Evolutionary conservation across 805 yeast species (phyloP).

Genomic region (Spencermartinsiella europaea): DNA sequence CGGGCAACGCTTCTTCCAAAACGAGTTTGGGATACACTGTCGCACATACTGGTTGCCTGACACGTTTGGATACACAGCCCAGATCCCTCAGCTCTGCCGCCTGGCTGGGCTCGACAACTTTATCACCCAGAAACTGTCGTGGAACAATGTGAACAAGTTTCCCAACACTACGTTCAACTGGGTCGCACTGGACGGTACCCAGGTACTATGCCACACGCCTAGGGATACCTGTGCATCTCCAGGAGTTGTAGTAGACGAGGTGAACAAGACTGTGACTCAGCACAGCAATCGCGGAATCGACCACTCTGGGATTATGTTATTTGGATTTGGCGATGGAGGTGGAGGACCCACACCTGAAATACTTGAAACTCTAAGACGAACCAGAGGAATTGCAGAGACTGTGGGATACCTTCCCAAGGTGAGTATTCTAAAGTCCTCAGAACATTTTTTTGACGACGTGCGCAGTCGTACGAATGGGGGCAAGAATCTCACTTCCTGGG

Average conservation of each 20-base stretch:
- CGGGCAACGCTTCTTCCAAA: conserved; percentile 70
- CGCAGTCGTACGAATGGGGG: conserved; percentile 62
- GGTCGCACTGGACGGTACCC: conserved; percentile 93
- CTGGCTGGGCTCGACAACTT: conserved; percentile 66
- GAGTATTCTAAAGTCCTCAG: conserved; percentile 71
- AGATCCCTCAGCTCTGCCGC: conserved; percentile 76
- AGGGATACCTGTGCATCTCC: conserved; percentile 97
- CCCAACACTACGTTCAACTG: conserved; percentile 91
- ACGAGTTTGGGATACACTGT: conserved; percentile 62
- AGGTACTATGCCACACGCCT: conserved; percentile 94
- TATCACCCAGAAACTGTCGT: conserved; percentile 85
- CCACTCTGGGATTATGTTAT: conserved; percentile 73
- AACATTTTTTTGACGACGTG: conserved; percentile 68
- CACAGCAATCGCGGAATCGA: conserved; percentile 80
- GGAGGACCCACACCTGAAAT: conserved; percentile 95
- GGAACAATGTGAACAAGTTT: conserved; percentile 92
- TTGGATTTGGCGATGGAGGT: conserved; percentile 97
- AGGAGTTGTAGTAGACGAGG: conserved; percentile 88
- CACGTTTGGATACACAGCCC: conserved; percentile 82
- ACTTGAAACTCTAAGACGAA: conserved; percentile 87
- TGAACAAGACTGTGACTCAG: conserved; percentile 66
- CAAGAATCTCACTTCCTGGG: conserved; percentile 71
- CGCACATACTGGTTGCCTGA: conserved; percentile 81
- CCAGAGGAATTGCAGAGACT: conserved; percentile 78
- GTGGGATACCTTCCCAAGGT: conserved; percentile 72